These are phyloP conservation scores for Phlebopus sp. DNA, from an alignment of 1,284 basidiomycete genomes.

Conservation along the genomic window DNA sequence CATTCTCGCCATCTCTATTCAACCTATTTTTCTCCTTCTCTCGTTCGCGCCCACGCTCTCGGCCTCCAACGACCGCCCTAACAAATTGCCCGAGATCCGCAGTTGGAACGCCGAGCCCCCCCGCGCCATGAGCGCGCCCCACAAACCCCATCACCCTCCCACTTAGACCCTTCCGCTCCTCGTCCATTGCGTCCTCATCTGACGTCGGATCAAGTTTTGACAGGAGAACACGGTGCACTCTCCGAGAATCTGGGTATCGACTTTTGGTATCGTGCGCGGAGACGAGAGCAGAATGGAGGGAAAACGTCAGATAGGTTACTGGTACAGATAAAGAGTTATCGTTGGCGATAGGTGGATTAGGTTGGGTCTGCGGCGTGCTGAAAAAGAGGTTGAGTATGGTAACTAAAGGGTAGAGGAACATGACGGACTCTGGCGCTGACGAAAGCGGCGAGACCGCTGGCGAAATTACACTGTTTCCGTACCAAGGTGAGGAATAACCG, in stretches of 20 bases:
- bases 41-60: slow-evolving; percentile 30
- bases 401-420: not conserved
- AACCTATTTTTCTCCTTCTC: slow-evolving; percentile 36
- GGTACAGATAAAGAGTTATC: not conserved
- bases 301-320: slow-evolving; percentile 40
- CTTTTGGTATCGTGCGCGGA: slow-evolving; percentile 51
- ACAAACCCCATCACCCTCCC: slow-evolving; percentile 39
- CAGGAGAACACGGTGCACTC: slow-evolving; percentile 58
- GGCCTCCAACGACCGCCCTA: slow-evolving; percentile 27
- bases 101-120: slow-evolving; percentile 42
- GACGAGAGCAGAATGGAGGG: slow-evolving; percentile 48
- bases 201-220: slow-evolving; percentile 45
- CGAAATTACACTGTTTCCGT: slow-evolving; percentile 11
- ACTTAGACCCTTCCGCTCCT: slow-evolving; percentile 26
- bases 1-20: slow-evolving; percentile 30
- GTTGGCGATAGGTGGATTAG: not conserved
- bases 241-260: slow-evolving; percentile 54
- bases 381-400: slow-evolving; percentile 9
- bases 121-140: slow-evolving; percentile 27
- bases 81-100: slow-evolving; percentile 43
- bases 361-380: slow-evolving; percentile 1
- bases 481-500: slow-evolving; percentile 12
- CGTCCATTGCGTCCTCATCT: slow-evolving; percentile 31
- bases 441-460: slow-evolving; percentile 14
- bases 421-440: slow-evolving; percentile 10